Conservation (phyloP, 2,329 filamentous ascomycete species). For the Epichloe brachyelytri region DNA sequence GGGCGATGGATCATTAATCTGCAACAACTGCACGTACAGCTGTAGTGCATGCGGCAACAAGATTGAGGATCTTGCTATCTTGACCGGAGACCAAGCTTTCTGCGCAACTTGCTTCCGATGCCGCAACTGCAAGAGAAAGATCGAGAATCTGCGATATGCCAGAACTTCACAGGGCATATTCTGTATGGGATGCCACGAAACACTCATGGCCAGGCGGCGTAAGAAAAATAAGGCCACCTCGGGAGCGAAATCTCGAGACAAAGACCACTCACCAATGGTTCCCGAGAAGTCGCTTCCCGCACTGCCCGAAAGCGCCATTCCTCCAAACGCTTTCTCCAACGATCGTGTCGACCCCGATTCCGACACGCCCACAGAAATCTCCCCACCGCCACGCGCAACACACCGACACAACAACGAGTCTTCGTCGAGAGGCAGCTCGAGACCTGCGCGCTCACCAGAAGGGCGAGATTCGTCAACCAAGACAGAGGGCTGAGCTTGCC, state of each 20-base stretch:
- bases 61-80: constrained; percentile 93
- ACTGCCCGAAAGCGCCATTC: constrained; percentile 62
- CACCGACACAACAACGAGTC: constrained; percentile 39
- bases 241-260: constrained; percentile 45
- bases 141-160: constrained; percentile 95
- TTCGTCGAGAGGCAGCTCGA: constrained; percentile 41
- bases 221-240: constrained; percentile 68
- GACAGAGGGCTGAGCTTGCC: constrained; percentile 54
- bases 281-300: constrained; percentile 90
- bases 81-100: constrained; percentile 95
- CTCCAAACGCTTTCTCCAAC: constrained; percentile 48
- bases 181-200: constrained; percentile 98
- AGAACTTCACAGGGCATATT: constrained; percentile 97
- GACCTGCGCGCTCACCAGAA: constrained; percentile 42
- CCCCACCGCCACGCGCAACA: constrained; percentile 43
- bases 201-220: constrained; percentile 79
- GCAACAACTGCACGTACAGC: constrained; percentile 98
- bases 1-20: constrained; percentile 94
- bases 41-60: constrained; percentile 95
- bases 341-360: constrained; percentile 47
- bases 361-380: constrained; percentile 57
- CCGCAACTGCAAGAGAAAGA: constrained; percentile 96
- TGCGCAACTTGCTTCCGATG: constrained; percentile 96
- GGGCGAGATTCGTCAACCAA: constrained; percentile 26
- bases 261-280: constrained; percentile 52